A percentile compares a stretch with the other conserved stretches of the same genome.
phyloP scores from a whole-genome alignment of 2,329 filamentous ascomycete genomes.

The Aspergillus sp. region DNA sequence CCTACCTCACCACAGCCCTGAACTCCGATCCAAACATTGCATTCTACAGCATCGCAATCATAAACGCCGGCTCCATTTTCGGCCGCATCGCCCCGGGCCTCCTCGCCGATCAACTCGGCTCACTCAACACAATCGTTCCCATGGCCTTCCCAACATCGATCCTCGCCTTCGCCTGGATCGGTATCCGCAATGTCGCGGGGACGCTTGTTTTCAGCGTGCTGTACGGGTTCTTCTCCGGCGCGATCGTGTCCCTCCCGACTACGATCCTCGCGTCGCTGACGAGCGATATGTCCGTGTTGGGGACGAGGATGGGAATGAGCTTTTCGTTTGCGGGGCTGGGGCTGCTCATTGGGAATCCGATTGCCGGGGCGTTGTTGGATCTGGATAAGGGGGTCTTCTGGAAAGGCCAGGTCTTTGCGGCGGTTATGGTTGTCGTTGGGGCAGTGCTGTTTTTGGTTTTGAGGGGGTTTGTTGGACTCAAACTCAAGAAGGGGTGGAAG shows the following conservation, averaged over 20 bases:
- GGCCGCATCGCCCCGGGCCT: conserved; percentile 57
- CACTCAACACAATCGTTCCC: conserved; percentile 48
- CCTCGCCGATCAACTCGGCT: conserved; percentile 56
- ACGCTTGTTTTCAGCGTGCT: conserved; percentile 39
- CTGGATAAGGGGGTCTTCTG: neutral
- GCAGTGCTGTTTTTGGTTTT: neutral
- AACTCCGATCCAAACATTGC: neutral
- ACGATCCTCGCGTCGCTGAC: conserved; percentile 41
- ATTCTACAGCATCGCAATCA: neutral
- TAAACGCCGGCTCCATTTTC: conserved; percentile 57
- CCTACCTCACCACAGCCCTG: conserved; percentile 64
- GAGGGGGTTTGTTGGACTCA: neutral
- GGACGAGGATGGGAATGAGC: conserved; percentile 49
- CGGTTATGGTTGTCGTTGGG: neutral
- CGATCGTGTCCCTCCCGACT: conserved; percentile 46
- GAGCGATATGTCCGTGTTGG: conserved; percentile 36
- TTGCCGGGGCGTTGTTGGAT: conserved; percentile 20
- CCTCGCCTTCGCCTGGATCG: conserved; percentile 42
- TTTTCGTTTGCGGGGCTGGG: conserved; percentile 34
- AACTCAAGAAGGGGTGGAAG: neutral
- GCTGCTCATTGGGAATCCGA: conserved; percentile 30
- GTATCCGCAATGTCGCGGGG: conserved; percentile 29
- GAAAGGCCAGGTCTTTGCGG: neutral
- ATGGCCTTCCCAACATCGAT: conserved; percentile 33
- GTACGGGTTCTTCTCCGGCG: conserved; percentile 48